Evolutionary conservation across 1,284 basidiomycete genomes (phyloP).

Genomic region (Ustilago lituana): DNA sequence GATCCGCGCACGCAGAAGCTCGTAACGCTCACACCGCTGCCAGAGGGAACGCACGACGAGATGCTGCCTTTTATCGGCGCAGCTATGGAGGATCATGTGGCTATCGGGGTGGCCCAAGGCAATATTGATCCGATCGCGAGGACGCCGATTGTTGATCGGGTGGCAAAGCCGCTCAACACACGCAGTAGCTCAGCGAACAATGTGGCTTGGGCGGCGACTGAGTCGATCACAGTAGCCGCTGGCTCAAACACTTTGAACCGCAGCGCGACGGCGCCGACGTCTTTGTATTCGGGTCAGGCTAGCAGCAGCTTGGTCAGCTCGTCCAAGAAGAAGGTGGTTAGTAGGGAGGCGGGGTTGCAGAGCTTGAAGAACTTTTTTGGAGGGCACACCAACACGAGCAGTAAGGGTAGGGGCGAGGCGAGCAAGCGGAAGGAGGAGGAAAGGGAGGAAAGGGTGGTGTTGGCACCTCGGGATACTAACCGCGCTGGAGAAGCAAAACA

Average conservation of each 20-base stretch:
- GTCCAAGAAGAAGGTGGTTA: slow-evolving; percentile 32
- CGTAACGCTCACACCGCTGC: slow-evolving; percentile 57
- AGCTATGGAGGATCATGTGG: slow-evolving; percentile 59
- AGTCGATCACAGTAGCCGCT: background rate
- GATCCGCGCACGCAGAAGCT: slow-evolving; percentile 72
- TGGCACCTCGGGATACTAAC: slow-evolving; percentile 29
- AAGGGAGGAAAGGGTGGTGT: slow-evolving; percentile 9
- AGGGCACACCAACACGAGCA: background rate
- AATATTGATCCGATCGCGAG: slow-evolving; percentile 80
- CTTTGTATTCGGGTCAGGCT: background rate
- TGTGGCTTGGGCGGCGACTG: background rate
- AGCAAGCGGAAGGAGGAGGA: background rate
- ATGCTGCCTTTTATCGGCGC: slow-evolving; percentile 61
- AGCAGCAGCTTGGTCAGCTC: slow-evolving; percentile 21
- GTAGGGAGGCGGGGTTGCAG: slow-evolving; percentile 39
- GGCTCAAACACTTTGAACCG: slow-evolving; percentile 8
- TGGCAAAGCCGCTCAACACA: slow-evolving; percentile 12
- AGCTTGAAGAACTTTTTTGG: slow-evolving; percentile 42
- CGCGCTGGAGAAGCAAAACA: background rate
- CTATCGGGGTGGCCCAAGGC: slow-evolving; percentile 76
- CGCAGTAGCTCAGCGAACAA: slow-evolving; percentile 25
- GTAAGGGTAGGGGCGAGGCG: background rate
- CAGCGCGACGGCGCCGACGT: slow-evolving; percentile 25
- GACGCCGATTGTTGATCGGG: slow-evolving; percentile 71
- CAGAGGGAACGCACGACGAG: slow-evolving; percentile 44